A percentile compares a stretch with the other conserved stretches of the same genome.
These are phyloP conservation scores for Xerocomus brunneocitrinus DNA, from an alignment of 768 basidiomycete species.

Conservation along the genomic window DNA sequence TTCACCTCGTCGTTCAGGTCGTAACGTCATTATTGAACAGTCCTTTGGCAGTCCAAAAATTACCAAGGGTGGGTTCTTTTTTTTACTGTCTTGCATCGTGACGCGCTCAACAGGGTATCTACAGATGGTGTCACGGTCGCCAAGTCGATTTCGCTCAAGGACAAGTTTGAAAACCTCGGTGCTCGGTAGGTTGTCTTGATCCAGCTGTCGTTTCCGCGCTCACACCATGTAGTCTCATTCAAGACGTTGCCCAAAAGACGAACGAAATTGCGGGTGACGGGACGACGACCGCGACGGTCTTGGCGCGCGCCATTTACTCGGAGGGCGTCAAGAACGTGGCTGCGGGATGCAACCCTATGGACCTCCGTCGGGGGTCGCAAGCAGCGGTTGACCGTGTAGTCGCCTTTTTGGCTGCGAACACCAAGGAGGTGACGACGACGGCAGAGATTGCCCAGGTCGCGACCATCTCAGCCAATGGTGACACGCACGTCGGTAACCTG, in stretches of 20 bases:
- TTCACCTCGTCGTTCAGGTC: slow-evolving; percentile 45
- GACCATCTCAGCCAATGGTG: slow-evolving; percentile 84
- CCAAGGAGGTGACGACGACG: slow-evolving; percentile 93
- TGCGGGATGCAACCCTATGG: slow-evolving; percentile 99
- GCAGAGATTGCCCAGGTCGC: slow-evolving; percentile 98
- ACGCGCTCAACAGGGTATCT: slow-evolving; percentile 4
- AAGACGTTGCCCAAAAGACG: slow-evolving; percentile 94
- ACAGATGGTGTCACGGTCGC: slow-evolving; percentile 96
- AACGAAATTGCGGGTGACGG: slow-evolving; percentile 98
- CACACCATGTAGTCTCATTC: slow-evolving; percentile 61
- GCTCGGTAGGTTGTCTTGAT: slow-evolving; percentile 64
- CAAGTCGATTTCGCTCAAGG: slow-evolving; percentile 88
- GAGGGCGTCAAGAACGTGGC: slow-evolving; percentile 99
- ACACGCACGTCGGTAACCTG: slow-evolving; percentile 86
- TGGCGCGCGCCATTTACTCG: slow-evolving; percentile 94
- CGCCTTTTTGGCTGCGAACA: slow-evolving; percentile 80
- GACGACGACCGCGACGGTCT: slow-evolving; percentile 95
- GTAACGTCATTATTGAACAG: slow-evolving; percentile 98
- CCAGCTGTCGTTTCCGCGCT: background rate
- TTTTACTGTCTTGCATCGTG: background rate
- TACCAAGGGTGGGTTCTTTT: slow-evolving; percentile 69
- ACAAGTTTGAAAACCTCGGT: slow-evolving; percentile 99
- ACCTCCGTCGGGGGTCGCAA: slow-evolving; percentile 96
- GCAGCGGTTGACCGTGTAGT: slow-evolving; percentile 95
- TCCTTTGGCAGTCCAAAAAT: slow-evolving; percentile 88